phyloP scores from a whole-genome alignment of 2,329 filamentous ascomycete species.

The Onygenales sp. region DNA sequence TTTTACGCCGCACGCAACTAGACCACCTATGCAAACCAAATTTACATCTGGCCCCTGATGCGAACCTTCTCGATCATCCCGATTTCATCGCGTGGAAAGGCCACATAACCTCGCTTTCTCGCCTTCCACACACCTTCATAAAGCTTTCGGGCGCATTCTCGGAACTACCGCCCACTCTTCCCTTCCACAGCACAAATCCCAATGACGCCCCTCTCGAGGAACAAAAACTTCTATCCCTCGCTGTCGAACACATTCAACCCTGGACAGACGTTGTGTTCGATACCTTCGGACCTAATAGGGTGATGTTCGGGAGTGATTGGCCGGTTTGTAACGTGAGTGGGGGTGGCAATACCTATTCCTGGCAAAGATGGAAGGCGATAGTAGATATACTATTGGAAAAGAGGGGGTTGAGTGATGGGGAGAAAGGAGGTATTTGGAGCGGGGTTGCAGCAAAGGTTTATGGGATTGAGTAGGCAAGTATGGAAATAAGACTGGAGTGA shows the following conservation, averaged over 20 bases:
- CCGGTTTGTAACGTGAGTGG: constrained; percentile 71
- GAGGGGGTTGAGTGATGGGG: constrained; percentile 46
- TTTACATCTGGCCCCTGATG: constrained; percentile 50
- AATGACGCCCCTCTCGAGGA: constrained; percentile 29
- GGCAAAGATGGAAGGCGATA: constrained; percentile 65
- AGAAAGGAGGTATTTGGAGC: constrained; percentile 61
- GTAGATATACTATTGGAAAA: constrained; percentile 55
- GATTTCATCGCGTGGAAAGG: constrained; percentile 61
- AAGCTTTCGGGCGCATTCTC: constrained; percentile 84
- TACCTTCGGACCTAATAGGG: constrained; percentile 59
- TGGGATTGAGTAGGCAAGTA: constrained; percentile 10
- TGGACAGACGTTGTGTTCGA: constrained; percentile 66
- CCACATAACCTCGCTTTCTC: constrained; percentile 58
- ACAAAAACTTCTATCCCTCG: constrained; percentile 25
- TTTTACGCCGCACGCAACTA: constrained; percentile 23
- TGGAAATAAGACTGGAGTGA: not conserved
- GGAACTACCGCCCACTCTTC: constrained; percentile 53
- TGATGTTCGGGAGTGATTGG: constrained; percentile 94
- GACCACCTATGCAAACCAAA: constrained; percentile 89
- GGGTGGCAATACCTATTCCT: constrained; percentile 49
- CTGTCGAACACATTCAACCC: constrained; percentile 55
- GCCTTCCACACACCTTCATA: constrained; percentile 63
- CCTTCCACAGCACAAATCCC: constrained; percentile 11
- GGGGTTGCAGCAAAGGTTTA: constrained; percentile 67
- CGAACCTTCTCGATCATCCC: constrained; percentile 33